Evolutionary conservation across 352 stramenopile species (phyloP).

Genomic region (Aphanomyces euteiches): DNA sequence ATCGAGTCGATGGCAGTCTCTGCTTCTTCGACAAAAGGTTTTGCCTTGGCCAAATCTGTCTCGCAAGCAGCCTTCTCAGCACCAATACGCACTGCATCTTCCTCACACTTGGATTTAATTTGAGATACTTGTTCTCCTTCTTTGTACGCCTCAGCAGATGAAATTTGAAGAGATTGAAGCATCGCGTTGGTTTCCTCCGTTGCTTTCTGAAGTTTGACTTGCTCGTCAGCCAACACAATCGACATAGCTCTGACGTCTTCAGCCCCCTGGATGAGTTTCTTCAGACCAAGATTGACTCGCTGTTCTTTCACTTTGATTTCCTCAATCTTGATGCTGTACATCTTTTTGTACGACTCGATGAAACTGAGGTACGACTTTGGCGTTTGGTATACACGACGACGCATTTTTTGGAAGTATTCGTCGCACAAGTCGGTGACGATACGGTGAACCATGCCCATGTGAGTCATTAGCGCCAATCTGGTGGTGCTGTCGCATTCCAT

Average conservation of each 20-base stretch:
- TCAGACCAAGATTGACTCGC: slow-evolving; percentile 94
- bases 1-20: slow-evolving; percentile 98
- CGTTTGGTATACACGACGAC: slow-evolving; percentile 96
- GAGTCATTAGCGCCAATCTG: slow-evolving; percentile 90
- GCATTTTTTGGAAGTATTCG: slow-evolving; percentile 98
- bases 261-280: slow-evolving; percentile 97
- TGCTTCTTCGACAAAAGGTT: slow-evolving; percentile 96
- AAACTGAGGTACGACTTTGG: slow-evolving; percentile 98
- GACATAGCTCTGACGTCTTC: slow-evolving; percentile 97
- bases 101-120: slow-evolving; percentile 97
- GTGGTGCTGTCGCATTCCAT: slow-evolving; percentile 90
- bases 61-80: slow-evolving; percentile 95
- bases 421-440: slow-evolving; percentile 97
- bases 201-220: slow-evolving; percentile 95
- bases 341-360: slow-evolving; percentile 97
- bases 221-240: slow-evolving; percentile 93
- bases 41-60: slow-evolving; percentile 95
- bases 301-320: slow-evolving; percentile 96
- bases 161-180: slow-evolving; percentile 94
- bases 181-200: slow-evolving; percentile 97
- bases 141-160: slow-evolving; percentile 94
- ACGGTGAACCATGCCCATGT: slow-evolving; percentile 98
- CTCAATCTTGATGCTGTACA: slow-evolving; percentile 93
- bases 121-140: slow-evolving; percentile 94
- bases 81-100: slow-evolving; percentile 92